These are phyloP conservation scores for Daldinia childiae DNA, from an alignment of 495 filamentous ascomycete species.

Conservation along the genomic window DNA sequence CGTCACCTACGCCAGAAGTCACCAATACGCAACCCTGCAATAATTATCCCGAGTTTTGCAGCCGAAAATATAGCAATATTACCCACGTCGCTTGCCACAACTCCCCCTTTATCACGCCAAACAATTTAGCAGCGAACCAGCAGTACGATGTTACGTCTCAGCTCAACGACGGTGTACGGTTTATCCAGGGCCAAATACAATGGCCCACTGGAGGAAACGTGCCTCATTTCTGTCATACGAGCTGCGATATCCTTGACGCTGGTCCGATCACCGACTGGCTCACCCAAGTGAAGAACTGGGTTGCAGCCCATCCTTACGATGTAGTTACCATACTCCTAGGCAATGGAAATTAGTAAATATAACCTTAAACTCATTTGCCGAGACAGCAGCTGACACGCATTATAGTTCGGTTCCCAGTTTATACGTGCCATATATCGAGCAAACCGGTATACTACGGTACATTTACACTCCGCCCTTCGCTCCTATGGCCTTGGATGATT, in stretches of 20 bases:
- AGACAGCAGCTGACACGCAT: conserved; percentile 36
- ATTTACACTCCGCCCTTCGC: conserved; percentile 75
- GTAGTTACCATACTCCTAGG: conserved; percentile 90
- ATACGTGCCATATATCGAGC: conserved; percentile 63
- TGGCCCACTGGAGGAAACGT: conserved; percentile 53
- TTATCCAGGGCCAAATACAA: conserved; percentile 85
- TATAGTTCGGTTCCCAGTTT: conserved; percentile 50
- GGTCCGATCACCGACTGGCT: conserved; percentile 83
- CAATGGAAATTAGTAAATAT: conserved; percentile 74
- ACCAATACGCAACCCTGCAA: conserved; percentile 86
- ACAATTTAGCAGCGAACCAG: conserved; percentile 84
- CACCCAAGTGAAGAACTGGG: conserved; percentile 73
- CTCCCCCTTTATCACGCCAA: conserved; percentile 77
- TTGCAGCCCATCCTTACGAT: conserved; percentile 81
- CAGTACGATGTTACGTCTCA: conserved; percentile 72
- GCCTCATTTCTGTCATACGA: conserved; percentile 78
- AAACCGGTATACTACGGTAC: conserved; percentile 72
- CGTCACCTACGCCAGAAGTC: conserved; percentile 55
- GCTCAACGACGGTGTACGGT: conserved; percentile 87
- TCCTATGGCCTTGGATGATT: conserved; percentile 76
- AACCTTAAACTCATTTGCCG: conserved; percentile 59
- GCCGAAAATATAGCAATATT: conserved; percentile 85
- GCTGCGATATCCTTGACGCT: conserved; percentile 79
- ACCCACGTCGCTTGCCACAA: conserved; percentile 88
- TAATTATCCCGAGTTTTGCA: conserved; percentile 83